These are phyloP conservation scores for Turritis glabra DNA, from an alignment of 345 rosid genomes.

Conservation along the genomic window DNA sequence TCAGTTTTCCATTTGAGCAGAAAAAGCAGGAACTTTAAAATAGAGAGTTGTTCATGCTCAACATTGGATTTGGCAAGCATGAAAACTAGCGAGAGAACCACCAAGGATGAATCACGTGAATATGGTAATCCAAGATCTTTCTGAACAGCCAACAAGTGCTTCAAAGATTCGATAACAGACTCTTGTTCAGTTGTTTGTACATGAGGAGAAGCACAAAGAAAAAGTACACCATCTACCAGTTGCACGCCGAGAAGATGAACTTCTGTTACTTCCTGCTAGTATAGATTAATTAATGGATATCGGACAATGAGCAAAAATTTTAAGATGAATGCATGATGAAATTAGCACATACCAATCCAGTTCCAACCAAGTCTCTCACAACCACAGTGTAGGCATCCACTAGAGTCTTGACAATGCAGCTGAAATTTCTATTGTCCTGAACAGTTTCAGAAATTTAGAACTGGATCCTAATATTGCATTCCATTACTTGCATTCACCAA, in stretches of 20 bases:
- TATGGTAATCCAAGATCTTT: conserved; percentile 63
- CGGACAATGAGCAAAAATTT: background rate
- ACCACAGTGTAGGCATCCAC: conserved; percentile 67
- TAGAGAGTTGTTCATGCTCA: conserved; percentile 79
- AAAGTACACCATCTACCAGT: conserved; percentile 56
- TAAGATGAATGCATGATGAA: conserved; percentile 8
- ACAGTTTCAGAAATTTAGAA: conserved; percentile 31
- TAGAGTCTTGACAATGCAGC: conserved; percentile 47
- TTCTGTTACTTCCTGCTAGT: conserved; percentile 51
- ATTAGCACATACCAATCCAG: conserved; percentile 50
- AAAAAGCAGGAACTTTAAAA: conserved; percentile 62
- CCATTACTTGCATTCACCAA: conserved; percentile 4
- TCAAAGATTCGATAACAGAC: conserved; percentile 55
- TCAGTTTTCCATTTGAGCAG: conserved; percentile 73
- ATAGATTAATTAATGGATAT: conserved; percentile 16
- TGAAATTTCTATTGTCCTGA: conserved; percentile 62
- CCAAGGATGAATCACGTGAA: conserved; percentile 52
- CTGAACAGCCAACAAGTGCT: conserved; percentile 62
- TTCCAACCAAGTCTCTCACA: conserved; percentile 55
- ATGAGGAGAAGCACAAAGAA: conserved; percentile 44
- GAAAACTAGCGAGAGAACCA: conserved; percentile 53
- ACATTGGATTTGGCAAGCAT: conserved; percentile 65
- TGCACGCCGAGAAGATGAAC: conserved; percentile 62
- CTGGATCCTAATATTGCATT: background rate
- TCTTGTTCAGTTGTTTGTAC: conserved; percentile 45